These are phyloP conservation scores for Hericium erinaceus DNA, from an alignment of 768 basidiomycete genomes.

Conservation along the genomic window DNA sequence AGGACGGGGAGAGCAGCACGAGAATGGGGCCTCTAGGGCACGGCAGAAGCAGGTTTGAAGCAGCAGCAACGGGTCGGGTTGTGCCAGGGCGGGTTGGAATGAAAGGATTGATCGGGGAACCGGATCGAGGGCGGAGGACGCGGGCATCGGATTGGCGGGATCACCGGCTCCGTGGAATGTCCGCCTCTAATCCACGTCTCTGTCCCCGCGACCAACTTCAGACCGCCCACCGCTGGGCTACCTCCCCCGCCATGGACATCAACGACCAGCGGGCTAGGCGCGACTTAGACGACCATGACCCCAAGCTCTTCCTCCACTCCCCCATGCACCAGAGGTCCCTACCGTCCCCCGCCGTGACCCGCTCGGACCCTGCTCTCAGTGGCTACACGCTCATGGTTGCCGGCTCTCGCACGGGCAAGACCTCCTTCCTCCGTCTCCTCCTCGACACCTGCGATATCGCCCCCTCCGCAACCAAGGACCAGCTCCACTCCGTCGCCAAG, in stretches of 20 bases:
- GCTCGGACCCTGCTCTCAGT: conserved; percentile 27
- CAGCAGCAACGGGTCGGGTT: neutral
- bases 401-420: conserved; percentile 78
- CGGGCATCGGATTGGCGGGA: neutral
- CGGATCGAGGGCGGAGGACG: neutral
- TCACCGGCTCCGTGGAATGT: neutral
- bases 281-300: conserved; percentile 31
- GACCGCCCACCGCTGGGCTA: conserved; percentile 14
- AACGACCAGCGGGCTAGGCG: conserved; percentile 39
- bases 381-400: conserved; percentile 72
- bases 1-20: neutral
- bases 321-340: conserved; percentile 17
- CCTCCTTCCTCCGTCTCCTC: conserved; percentile 76
- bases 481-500: conserved; percentile 72
- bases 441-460: conserved; percentile 73
- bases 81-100: neutral
- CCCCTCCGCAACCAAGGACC: conserved; percentile 53
- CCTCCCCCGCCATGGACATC: conserved; percentile 47
- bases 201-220: conserved; percentile 31
- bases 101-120: neutral
- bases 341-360: conserved; percentile 20
- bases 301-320: conserved; percentile 18
- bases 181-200: conserved; percentile 22
- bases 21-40: neutral
- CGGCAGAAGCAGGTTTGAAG: neutral